A percentile compares a stretch with the other conserved stretches of the same genome.
These are phyloP conservation scores for Penicillium silybi DNA, from an alignment of 495 filamentous ascomycete genomes.

Conservation along the genomic window DNA sequence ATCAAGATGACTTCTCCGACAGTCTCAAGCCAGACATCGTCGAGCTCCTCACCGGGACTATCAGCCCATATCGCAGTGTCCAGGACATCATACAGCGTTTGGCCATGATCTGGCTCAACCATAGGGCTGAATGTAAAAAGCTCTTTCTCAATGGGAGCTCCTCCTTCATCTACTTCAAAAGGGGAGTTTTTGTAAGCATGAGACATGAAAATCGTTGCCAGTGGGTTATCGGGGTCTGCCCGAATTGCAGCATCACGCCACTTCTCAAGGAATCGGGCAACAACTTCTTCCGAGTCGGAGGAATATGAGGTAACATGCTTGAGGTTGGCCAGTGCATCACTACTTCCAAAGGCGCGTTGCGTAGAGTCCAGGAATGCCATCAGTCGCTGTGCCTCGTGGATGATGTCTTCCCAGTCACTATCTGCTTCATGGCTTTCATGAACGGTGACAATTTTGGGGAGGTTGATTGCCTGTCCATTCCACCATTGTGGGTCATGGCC, in stretches of 20 bases:
- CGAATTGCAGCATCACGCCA: slow-evolving; percentile 42
- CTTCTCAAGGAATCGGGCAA: slow-evolving; percentile 34
- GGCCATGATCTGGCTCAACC: slow-evolving; percentile 37
- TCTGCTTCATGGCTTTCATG: slow-evolving; percentile 34
- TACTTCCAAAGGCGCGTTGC: slow-evolving; percentile 75
- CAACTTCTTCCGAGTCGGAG: slow-evolving; percentile 29
- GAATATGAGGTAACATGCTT: slow-evolving; percentile 32
- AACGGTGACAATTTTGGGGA: slow-evolving; percentile 55
- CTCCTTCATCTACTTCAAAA: slow-evolving; percentile 20
- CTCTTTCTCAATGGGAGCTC: slow-evolving; percentile 32
- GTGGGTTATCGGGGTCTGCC: slow-evolving; percentile 36
- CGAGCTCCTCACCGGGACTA: slow-evolving; percentile 44
- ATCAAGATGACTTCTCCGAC: slow-evolving; percentile 68
- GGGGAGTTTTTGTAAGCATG: slow-evolving; percentile 35
- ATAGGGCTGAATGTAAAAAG: slow-evolving; percentile 39
- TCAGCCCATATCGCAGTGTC: slow-evolving; percentile 64
- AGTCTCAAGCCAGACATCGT: slow-evolving; percentile 51
- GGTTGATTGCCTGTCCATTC: slow-evolving; percentile 64
- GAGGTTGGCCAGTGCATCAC: slow-evolving; percentile 53
- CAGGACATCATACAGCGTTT: slow-evolving; percentile 69
- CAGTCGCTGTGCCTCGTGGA: slow-evolving; percentile 62
- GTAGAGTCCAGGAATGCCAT: slow-evolving; percentile 82
- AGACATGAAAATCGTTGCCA: slow-evolving; percentile 38
- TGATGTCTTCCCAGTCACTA: slow-evolving; percentile 44
- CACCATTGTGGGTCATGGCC: slow-evolving; percentile 77